These are phyloP conservation scores for Madurella mycetomatis DNA, from an alignment of 2,329 filamentous ascomycete genomes.

Conservation along the genomic window DNA sequence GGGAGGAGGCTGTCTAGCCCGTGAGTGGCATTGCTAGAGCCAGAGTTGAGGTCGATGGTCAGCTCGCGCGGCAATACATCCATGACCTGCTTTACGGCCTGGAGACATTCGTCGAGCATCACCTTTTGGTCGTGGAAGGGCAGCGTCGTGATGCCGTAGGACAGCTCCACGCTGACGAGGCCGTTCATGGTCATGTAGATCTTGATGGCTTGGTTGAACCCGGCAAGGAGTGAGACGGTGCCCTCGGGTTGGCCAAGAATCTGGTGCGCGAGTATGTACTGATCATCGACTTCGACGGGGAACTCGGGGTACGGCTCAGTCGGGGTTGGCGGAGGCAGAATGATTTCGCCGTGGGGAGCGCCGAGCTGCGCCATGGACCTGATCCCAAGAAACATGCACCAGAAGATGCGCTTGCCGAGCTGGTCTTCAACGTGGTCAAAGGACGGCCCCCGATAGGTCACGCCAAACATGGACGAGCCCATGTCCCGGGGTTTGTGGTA, in stretches of 20 bases:
- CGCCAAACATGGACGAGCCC: conserved; percentile 24
- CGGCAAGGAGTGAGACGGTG: conserved; percentile 65
- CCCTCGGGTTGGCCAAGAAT: conserved; percentile 66
- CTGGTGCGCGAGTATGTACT: conserved; percentile 67
- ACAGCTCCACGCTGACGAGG: conserved; percentile 73
- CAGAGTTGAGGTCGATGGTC: conserved; percentile 31
- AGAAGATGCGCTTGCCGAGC: conserved; percentile 75
- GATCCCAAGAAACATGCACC: conserved; percentile 72
- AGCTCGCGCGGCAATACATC: conserved; percentile 66
- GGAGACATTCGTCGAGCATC: conserved; percentile 66
- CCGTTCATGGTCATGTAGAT: conserved; percentile 78
- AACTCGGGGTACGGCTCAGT: conserved; percentile 73
- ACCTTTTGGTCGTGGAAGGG: conserved; percentile 74
- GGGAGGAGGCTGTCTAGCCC: conserved; percentile 19
- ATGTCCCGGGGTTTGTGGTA: conserved; percentile 53
- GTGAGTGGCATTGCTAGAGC: conserved; percentile 28
- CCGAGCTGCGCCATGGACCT: conserved; percentile 77
- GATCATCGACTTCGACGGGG: conserved; percentile 78
- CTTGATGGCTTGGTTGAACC: conserved; percentile 75
- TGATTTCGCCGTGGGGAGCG: conserved; percentile 63
- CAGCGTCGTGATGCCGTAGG: conserved; percentile 72
- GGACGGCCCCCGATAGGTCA: conserved; percentile 33
- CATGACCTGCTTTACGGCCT: conserved; percentile 64
- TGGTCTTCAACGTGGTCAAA: conserved; percentile 70
- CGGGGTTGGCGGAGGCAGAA: conserved; percentile 71